Evolutionary conservation across 441 rosid species (phyloP).

Genomic region (Jatropha podagrica): DNA sequence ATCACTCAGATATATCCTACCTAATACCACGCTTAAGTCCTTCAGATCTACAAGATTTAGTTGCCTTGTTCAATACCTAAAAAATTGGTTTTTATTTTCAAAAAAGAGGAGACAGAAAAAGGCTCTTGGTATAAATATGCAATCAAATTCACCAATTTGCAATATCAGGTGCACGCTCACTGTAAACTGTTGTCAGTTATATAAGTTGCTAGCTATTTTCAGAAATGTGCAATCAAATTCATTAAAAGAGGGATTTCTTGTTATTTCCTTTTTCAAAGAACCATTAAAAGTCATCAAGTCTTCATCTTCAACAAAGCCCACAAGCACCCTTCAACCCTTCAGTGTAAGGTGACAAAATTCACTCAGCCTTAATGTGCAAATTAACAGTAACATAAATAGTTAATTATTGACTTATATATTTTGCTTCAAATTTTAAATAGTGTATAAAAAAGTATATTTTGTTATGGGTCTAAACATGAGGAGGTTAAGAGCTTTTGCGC

Average conservation of each 20-base stretch:
- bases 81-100: background rate
- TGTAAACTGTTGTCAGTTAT: background rate
- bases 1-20: background rate
- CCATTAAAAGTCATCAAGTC: background rate
- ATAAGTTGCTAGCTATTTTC: background rate
- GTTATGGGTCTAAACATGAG: background rate
- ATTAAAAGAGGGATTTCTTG: background rate
- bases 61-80: no score
- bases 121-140: background rate
- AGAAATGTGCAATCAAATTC: background rate
- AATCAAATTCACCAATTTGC: background rate
- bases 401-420: background rate
- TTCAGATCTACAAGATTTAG: no score
- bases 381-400: background rate
- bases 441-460: background rate
- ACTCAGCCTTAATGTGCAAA: background rate
- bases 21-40: background rate
- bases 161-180: background rate
- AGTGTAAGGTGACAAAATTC: background rate
- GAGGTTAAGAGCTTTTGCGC: background rate
- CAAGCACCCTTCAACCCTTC: background rate
- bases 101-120: background rate
- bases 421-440: background rate
- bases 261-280: background rate
- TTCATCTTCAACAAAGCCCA: background rate